Evolutionary conservation across 225 moss, liverwort and hornwort species (phyloP), one percentile per base, ranked within the genome.

Genomic region (Polytrichum formosum): DNA sequence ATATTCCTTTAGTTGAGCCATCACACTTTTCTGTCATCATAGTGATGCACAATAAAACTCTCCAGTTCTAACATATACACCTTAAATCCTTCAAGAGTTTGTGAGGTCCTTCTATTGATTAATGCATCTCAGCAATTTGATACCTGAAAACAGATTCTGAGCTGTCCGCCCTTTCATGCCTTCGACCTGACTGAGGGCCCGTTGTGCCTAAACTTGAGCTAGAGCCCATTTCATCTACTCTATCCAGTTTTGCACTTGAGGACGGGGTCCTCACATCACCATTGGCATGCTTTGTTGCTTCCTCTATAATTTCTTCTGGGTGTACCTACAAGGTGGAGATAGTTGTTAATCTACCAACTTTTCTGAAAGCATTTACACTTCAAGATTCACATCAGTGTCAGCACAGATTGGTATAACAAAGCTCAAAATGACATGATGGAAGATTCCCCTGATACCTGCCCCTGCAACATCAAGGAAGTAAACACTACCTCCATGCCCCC

Each of bases 141-240:
- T 71, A 97, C 96, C 96, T 97, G 70, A 80, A 94, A 4, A 88
- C 30, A 56, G 96, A 97, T 80, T 97, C 96, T 31, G 88, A 91
- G 71, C 96, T 97, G 78, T 97, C 96, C 71, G 77, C 82, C 66
- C 96, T 87, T 78, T 97, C 96, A 75, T 97, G 96, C 58, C 84
- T 88, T 80, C 71, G 65, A 74, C 81, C 67, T 68, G 78, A 80
- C n/a, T 64, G 85, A 28, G 76, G 76, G 17, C 73, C 74, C 7
- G 55, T 55, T 29, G 78, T 80, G 75, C 88, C 82, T 65, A 85
- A 70, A 73, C 88, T 88, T 73, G 88, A 88, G 70, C 77, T 85
- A 67, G 84, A 85, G n/a, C 78, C 84, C 79, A 79, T 69, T 20
- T 84, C 84, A 72, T 84, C 84, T 67, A 69, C 75, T 71, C 70